Percentiles rank a stretch among this genome's conserved stretches.
phyloP scores from a whole-genome alignment of 106 monocot genomes.

The Acorus gramineus region DNA sequence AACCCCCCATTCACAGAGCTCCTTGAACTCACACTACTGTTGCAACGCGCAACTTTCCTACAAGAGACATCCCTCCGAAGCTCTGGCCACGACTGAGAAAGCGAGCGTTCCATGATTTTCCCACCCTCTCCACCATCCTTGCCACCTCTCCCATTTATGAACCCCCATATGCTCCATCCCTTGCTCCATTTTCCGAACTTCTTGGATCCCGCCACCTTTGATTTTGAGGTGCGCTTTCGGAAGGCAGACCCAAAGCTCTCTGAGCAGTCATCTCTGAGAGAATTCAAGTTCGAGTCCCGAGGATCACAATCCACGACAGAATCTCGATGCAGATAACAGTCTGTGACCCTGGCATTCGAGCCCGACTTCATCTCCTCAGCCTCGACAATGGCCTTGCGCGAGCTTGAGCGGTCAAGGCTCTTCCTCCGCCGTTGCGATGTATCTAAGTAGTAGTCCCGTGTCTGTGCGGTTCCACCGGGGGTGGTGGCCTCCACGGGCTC shows the following conservation, averaged over 20 bases:
- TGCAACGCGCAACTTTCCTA: constrained; percentile 6
- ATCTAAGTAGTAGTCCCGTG: constrained; percentile 68
- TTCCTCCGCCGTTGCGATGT: constrained; percentile 36
- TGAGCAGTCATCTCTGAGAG: constrained; percentile 29
- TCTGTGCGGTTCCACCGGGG: constrained; percentile 63
- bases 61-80: not conserved
- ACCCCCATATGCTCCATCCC: constrained; percentile 28
- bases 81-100: constrained; percentile 3
- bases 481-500: constrained; percentile 27
- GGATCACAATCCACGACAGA: constrained; percentile 30
- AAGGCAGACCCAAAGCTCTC: constrained; percentile 53
- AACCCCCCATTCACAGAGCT: not conserved
- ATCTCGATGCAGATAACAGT: constrained; percentile 28
- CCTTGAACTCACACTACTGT: constrained; percentile 11
- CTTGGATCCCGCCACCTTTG: constrained; percentile 8
- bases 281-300: constrained; percentile 36
- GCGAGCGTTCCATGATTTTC: not conserved
- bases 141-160: constrained; percentile 1
- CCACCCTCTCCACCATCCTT: not conserved
- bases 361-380: constrained; percentile 17
- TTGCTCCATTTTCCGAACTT: constrained; percentile 31
- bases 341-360: constrained; percentile 31
- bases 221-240: constrained; percentile 8
- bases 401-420: constrained; percentile 67
- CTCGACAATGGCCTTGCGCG: constrained; percentile 31